These are phyloP conservation scores for Gossypium laxum DNA, from an alignment of 441 rosid species.

Conservation along the genomic window DNA sequence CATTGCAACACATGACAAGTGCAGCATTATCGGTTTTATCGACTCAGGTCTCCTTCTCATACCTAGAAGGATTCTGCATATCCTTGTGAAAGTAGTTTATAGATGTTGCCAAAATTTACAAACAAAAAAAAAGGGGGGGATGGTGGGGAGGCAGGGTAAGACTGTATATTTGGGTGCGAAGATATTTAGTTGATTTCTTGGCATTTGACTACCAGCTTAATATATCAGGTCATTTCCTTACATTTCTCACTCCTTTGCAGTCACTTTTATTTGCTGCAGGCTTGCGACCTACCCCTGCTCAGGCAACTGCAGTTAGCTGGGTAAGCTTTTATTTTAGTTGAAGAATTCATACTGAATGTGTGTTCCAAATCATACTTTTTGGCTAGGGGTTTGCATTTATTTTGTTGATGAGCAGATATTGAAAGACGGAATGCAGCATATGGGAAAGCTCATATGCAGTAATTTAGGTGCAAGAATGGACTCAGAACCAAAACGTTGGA, in stretches of 20 bases:
- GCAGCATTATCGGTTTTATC: slow-evolving; percentile 81
- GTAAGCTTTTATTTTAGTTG: slow-evolving; percentile 33
- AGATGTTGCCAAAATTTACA: not conserved
- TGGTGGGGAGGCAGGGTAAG: not conserved
- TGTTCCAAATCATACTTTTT: not conserved
- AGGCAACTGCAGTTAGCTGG: slow-evolving; percentile 96
- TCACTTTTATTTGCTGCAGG: slow-evolving; percentile 97
- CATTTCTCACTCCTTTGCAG: slow-evolving; percentile 55
- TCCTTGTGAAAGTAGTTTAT: not conserved
- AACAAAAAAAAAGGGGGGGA: not conserved
- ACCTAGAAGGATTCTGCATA: not conserved
- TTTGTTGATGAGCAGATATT: slow-evolving; percentile 43
- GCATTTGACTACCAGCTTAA: not conserved
- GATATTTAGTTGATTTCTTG: not conserved
- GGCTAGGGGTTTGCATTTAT: not conserved
- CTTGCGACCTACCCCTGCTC: slow-evolving; percentile 86
- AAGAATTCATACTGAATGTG: not conserved
- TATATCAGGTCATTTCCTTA: slow-evolving; percentile 12
- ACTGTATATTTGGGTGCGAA: not conserved
- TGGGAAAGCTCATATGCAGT: slow-evolving; percentile 84
- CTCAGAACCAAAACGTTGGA: slow-evolving; percentile 90
- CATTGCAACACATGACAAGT: slow-evolving; percentile 75
- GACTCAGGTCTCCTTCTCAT: slow-evolving; percentile 62
- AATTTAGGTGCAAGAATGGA: slow-evolving; percentile 96
- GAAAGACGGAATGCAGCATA: slow-evolving; percentile 95